Evolutionary conservation across 352 stramenopile species (phyloP).

Genomic region (Phytophthora litchii): DNA sequence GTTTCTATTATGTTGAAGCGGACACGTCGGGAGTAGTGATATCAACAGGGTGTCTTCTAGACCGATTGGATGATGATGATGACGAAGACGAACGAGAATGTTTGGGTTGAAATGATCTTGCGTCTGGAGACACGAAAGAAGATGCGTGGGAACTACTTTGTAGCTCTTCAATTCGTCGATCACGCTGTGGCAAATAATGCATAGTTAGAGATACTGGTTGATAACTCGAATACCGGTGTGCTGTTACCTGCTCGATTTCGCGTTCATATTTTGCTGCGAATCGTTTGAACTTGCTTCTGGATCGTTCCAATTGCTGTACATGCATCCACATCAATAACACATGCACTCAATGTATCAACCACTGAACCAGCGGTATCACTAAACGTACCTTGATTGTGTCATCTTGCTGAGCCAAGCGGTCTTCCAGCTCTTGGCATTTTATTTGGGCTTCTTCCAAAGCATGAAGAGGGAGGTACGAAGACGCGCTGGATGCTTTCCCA

Average conservation of each 20-base stretch:
- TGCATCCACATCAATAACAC: too few species aligned
- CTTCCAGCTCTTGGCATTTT: constrained; percentile 83
- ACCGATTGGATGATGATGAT: constrained; percentile 44
- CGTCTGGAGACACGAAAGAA: constrained; percentile 47
- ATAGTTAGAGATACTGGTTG: too few species aligned
- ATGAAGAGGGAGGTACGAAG: constrained; percentile 65
- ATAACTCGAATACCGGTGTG: too few species aligned
- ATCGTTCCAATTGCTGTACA: constrained; percentile 82
- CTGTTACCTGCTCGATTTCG: constrained; percentile 78
- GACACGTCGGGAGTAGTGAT: not conserved
- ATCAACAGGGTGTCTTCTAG: constrained; percentile 15
- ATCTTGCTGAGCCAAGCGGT: constrained; percentile 71
- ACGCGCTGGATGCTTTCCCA: constrained; percentile 40
- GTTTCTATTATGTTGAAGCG: constrained; percentile 18
- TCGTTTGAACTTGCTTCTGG: constrained; percentile 86
- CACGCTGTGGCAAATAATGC: constrained; percentile 42
- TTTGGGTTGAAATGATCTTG: constrained; percentile 15
- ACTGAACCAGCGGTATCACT: too few species aligned
- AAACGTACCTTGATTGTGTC: constrained; percentile 80
- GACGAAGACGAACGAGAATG: constrained; percentile 42
- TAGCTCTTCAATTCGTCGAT: constrained; percentile 54
- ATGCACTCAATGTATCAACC: too few species aligned
- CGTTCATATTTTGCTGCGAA: constrained; percentile 87
- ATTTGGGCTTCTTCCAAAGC: constrained; percentile 71
- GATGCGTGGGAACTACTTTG: constrained; percentile 52